Evolutionary conservation across 106 monocot species (phyloP).

Genomic region (Xerophyta viscosa): DNA sequence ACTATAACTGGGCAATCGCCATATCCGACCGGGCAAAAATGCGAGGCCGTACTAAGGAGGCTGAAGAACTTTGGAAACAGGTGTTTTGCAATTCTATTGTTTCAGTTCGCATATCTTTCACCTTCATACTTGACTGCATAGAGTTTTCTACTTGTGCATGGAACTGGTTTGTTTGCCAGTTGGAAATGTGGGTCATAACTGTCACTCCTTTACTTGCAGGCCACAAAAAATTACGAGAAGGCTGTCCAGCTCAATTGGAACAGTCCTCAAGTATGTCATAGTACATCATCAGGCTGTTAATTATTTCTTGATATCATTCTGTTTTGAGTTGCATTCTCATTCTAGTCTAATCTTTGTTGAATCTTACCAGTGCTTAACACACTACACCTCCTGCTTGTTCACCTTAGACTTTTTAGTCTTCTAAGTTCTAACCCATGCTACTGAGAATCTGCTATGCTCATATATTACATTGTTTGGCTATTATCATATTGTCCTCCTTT

Average conservation of each 20-base stretch:
- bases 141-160: neutral
- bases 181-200: neutral
- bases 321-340: neutral
- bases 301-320: neutral
- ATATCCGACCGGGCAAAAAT: conserved; percentile 96
- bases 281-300: neutral
- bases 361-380: neutral
- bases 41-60: conserved; percentile 96
- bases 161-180: neutral
- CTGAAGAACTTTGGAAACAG: conserved; percentile 97
- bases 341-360: neutral
- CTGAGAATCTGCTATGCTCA: too few species aligned
- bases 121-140: neutral
- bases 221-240: conserved; percentile 85
- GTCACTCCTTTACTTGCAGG: conserved; percentile 35
- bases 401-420: too few species aligned
- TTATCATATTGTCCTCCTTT: too few species aligned
- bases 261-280: conserved; percentile 70
- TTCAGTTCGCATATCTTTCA: neutral
- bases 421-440: too few species aligned
- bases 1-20: conserved; percentile 98
- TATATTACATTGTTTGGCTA: too few species aligned
- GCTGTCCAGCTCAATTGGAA: conserved; percentile 98
- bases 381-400: neutral
- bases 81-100: conserved; percentile 16